These are phyloP conservation scores for Lophiotrema nucula DNA, from an alignment of 495 filamentous ascomycete genomes.

Conservation along the genomic window DNA sequence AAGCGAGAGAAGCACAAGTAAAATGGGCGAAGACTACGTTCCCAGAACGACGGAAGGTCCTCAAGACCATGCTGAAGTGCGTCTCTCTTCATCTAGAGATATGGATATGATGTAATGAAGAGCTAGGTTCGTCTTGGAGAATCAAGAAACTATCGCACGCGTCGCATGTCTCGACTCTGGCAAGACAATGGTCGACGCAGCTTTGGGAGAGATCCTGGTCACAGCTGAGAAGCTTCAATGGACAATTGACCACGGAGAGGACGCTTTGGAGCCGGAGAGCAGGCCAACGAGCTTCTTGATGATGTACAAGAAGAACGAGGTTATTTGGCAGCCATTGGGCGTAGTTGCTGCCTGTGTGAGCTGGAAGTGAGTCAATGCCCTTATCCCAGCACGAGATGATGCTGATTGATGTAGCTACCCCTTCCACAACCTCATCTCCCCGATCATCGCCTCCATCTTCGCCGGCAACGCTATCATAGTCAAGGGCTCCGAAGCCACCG, in stretches of 20 bases:
- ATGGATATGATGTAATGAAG: neutral
- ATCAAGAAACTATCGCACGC: conserved; percentile 82
- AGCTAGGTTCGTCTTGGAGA: conserved; percentile 72
- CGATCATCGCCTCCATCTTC: conserved; percentile 86
- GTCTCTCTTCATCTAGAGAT: conserved; percentile 22
- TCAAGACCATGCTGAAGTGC: conserved; percentile 77
- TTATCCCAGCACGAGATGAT: neutral
- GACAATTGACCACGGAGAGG: conserved; percentile 90
- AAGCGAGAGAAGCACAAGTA: conserved; percentile 70
- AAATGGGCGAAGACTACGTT: conserved; percentile 83
- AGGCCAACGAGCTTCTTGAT: conserved; percentile 85
- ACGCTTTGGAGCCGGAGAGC: conserved; percentile 66
- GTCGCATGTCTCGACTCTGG: conserved; percentile 93
- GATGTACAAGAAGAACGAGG: conserved; percentile 92
- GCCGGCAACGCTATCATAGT: conserved; percentile 89
- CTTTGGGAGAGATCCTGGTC: conserved; percentile 90
- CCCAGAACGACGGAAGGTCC: conserved; percentile 70
- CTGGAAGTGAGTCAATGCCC: conserved; percentile 71
- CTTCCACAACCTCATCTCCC: conserved; percentile 92
- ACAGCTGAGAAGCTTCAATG: conserved; percentile 91
- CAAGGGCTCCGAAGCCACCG: conserved; percentile 90
- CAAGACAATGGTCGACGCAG: conserved; percentile 92
- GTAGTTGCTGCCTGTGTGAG: conserved; percentile 90
- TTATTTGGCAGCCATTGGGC: conserved; percentile 87
- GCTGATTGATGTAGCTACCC: conserved; percentile 47